Percentiles rank a stretch among this genome's conserved stretches.
These are phyloP conservation scores for Vararia minispora DNA, from an alignment of 768 basidiomycete genomes.

Conservation along the genomic window DNA sequence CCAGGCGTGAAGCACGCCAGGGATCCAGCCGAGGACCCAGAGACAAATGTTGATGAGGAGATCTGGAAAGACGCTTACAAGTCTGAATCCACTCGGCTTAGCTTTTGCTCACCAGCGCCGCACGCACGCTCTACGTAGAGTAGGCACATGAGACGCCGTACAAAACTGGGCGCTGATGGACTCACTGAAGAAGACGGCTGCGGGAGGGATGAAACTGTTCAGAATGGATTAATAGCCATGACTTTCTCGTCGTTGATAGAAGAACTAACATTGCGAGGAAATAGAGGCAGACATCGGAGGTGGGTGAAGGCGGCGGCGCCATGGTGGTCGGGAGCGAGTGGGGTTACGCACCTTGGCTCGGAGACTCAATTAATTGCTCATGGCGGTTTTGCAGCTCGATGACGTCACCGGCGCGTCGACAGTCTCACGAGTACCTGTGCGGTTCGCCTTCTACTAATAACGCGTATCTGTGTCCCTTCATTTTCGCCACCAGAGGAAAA, in stretches of 20 bases:
- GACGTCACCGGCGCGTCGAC: no score
- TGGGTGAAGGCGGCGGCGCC: conserved; percentile 13
- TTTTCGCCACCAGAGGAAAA: no score
- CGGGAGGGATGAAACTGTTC: conserved; percentile 22
- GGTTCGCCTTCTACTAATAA: no score
- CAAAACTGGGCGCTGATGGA: neutral
- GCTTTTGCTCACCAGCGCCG: conserved; percentile 14
- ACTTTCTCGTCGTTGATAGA: neutral
- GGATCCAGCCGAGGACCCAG: conserved; percentile 34
- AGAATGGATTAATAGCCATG: neutral
- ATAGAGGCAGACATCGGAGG: conserved; percentile 19
- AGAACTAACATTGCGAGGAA: conserved; percentile 22
- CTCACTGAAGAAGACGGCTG: conserved; percentile 23
- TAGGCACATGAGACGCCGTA: neutral
- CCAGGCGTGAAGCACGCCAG: conserved; percentile 33
- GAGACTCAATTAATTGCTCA: no score
- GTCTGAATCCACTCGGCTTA: neutral
- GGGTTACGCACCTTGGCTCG: no score
- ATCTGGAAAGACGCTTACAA: conserved; percentile 15
- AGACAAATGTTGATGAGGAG: conserved; percentile 29
- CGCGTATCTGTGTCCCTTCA: no score
- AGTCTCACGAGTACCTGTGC: no score
- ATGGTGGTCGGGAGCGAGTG: conserved; percentile 1
- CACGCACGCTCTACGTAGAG: conserved; percentile 16
- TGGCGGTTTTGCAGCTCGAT: no score